Conservation (phyloP, 768 basidiomycete species). For the Coprinopsis cinerea region DNA sequence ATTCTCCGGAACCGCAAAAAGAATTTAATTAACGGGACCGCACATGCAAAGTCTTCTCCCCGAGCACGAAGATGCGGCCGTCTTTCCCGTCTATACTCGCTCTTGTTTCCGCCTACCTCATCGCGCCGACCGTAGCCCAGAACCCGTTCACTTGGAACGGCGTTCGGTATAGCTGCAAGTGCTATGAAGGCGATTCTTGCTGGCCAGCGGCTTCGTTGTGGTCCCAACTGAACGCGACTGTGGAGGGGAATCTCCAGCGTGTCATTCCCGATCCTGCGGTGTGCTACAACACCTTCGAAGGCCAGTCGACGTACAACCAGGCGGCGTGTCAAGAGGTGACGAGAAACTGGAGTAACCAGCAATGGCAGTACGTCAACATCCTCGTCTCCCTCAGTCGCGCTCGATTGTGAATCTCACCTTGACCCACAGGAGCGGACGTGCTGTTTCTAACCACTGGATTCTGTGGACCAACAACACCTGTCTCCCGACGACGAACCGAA, state of each 20-base stretch:
- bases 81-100: too few relatives aligned
- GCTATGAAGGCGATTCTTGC: conserved; percentile 8
- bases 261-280: conserved; percentile 9
- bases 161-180: conserved; percentile 8
- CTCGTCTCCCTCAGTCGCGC: background rate
- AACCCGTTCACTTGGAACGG: conserved; percentile 5
- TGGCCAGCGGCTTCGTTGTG: conserved; percentile 10
- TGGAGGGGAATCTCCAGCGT: conserved; percentile 10
- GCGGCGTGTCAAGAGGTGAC: conserved; percentile 2
- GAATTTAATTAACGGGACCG: too few relatives aligned
- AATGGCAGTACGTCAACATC: conserved; percentile 5
- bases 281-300: conserved; percentile 10
- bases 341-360: conserved; percentile 2
- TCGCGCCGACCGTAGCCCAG: too few relatives aligned
- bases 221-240: conserved; percentile 11
- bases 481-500: conserved; percentile 11
- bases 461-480: conserved; percentile 13
- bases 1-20: too few relatives aligned
- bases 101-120: too few relatives aligned
- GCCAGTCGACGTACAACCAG: conserved; percentile 4
- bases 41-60: too few relatives aligned
- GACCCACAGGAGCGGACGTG: background rate
- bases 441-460: conserved; percentile 8
- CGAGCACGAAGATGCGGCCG: too few relatives aligned
- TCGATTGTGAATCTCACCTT: background rate